These are phyloP conservation scores for Cutaneotrichosporon sp. DNA, from an alignment of 1,284 basidiomycete species.

Conservation along the genomic window DNA sequence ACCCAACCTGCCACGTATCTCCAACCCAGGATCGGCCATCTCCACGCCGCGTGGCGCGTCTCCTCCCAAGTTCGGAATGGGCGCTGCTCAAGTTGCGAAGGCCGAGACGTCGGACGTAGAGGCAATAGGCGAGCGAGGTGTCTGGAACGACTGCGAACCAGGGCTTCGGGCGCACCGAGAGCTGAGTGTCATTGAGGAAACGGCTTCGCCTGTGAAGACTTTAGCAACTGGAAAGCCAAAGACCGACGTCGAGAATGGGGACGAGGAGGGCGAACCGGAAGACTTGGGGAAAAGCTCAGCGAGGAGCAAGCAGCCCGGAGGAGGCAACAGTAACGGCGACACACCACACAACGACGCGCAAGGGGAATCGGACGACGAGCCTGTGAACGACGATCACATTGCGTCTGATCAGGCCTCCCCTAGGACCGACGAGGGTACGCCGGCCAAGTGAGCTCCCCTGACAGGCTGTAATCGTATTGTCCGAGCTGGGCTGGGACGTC, in stretches of 20 bases:
- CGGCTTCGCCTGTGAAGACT: constrained; percentile 1
- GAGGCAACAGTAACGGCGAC: not conserved
- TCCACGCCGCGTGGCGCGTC: constrained; percentile 14
- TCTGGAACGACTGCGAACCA: constrained; percentile 22
- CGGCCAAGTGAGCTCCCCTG: no score
- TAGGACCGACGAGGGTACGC: no score
- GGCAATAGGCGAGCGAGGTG: constrained; percentile 26
- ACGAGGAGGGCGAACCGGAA: not conserved
- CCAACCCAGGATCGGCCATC: constrained; percentile 20
- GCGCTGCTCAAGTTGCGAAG: constrained; percentile 12
- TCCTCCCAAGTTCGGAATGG: constrained; percentile 19
- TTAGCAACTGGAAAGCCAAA: no score
- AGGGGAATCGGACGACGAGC: not conserved
- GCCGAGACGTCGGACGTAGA: constrained; percentile 22
- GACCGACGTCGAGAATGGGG: not conserved
- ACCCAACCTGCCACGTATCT: constrained; percentile 30
- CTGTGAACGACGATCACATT: constrained; percentile 5
- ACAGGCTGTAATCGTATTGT: no score
- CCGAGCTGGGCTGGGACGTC: no score
- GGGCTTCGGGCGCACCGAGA: constrained; percentile 29
- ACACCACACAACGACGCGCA: not conserved
- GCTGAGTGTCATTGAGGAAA: constrained; percentile 45
- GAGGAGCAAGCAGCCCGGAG: not conserved
- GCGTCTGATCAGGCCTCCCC: not conserved
- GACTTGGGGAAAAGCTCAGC: not conserved